Base-by-base conservation (phyloP, 164 flowering plant species). In the Macadamia tetraphylla region DNA sequence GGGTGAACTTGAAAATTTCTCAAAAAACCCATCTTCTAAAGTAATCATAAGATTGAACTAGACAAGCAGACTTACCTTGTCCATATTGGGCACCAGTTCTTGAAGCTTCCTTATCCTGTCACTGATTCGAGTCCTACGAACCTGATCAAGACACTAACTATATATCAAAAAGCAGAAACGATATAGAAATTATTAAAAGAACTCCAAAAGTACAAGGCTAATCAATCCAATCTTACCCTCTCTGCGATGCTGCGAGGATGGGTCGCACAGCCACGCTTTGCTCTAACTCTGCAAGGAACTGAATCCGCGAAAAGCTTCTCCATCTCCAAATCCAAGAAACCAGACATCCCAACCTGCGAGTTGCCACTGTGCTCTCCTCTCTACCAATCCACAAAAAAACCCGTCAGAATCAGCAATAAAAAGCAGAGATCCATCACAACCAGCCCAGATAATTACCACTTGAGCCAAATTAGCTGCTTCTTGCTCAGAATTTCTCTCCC, bases 211-310 rank as follows among this genome's bases (percentile, higher is more conserved):
- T 29, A 3, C 2, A 66, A 53, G n/a, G 43, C 13, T 35, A 23
- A 13, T 35, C 40, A 46, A 46, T 46, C 40, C 35, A 17, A 35
- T 31, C 30, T 48, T 59, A 89, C 96, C 80, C 96, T 81, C 70
- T 89, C 95, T 1, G 95, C 95, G 64, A 89, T 89, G 74, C 95
- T 89, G 10, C 95, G 84, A 67, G 92, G 92, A 80, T 90, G 92
- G n/a, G 92, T 90, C 10, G 92, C 92, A 69, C 84, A 90, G 12
- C 92, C 96, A 23, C 96, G 87, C 80, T 90, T 90, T 6, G 96
- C 96, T 17, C 96, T 81, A 63, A 80, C 85, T 67, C 87, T 75
- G 66, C 83, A 86, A 58, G 88, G 88, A 13, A 88, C 92, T 8
- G 92, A 81, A 64, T 85, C 92, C 76, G 85, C 88, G 55, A 87